Conservation (phyloP, 768 basidiomycete genomes). For the Harrya chromipes region DNA sequence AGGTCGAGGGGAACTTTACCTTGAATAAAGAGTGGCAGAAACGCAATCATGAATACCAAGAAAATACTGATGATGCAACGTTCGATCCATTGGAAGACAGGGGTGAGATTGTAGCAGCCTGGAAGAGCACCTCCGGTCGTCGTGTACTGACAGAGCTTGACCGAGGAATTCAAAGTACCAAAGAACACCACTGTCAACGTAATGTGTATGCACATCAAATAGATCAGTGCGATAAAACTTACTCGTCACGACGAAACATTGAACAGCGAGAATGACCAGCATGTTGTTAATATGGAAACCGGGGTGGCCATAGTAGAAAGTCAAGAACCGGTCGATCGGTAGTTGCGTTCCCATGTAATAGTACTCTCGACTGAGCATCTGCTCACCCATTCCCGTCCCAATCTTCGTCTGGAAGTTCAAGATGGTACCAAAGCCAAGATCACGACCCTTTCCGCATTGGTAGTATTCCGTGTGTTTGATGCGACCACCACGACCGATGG, state of each 20-base stretch:
- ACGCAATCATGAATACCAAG: conserved; percentile 97
- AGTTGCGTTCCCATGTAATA: conserved; percentile 98
- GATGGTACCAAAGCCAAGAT: conserved; percentile 98
- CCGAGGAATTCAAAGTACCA: conserved; percentile 82
- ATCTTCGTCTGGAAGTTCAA: conserved; percentile 99
- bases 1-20: conserved; percentile 44
- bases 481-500: conserved; percentile 91
- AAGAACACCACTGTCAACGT: conserved; percentile 78
- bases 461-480: conserved; percentile 99
- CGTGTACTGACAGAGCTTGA: conserved; percentile 80
- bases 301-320: conserved; percentile 99
- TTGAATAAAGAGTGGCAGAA: conserved; percentile 93
- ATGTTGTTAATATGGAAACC: conserved; percentile 99
- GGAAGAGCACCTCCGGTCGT: conserved; percentile 67
- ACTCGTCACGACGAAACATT: conserved; percentile 92
- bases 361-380: conserved; percentile 98
- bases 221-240: conserved; percentile 32
- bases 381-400: conserved; percentile 99
- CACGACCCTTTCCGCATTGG: conserved; percentile 98
- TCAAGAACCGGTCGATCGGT: conserved; percentile 97
- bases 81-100: conserved; percentile 93
- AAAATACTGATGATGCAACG: conserved; percentile 98
- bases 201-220: conserved; percentile 14
- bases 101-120: conserved; percentile 93
- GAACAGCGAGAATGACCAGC: conserved; percentile 95